Conservation (phyloP, 78 protist species). For the Polysphondylium violaceum region DNA sequence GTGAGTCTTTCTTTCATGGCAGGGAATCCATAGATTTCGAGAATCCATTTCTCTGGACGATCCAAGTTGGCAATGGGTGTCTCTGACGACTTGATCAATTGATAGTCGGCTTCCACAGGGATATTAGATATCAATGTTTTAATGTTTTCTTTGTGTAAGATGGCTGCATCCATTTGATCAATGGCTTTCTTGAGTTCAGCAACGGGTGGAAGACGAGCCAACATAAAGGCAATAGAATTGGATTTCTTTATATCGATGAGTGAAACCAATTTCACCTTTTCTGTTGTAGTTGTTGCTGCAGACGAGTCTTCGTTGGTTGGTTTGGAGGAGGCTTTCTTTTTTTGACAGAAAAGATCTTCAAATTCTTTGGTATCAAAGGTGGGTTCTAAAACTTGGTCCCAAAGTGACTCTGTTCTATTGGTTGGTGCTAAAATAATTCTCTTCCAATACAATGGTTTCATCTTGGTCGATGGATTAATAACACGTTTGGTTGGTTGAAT, state of each 20-base stretch:
- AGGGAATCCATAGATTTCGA: conserved; percentile 51
- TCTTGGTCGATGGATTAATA: conserved; percentile 53
- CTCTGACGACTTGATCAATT: conserved; percentile 28
- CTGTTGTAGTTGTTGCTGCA: not conserved
- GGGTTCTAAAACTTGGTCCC: conserved; percentile 80
- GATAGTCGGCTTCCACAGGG: conserved; percentile 47
- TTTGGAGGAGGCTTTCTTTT: conserved; percentile 19
- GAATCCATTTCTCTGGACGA: conserved; percentile 70
- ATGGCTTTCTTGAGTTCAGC: conserved; percentile 36
- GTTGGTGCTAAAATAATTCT: conserved; percentile 61
- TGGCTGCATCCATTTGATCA: conserved; percentile 12
- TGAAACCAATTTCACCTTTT: conserved; percentile 49
- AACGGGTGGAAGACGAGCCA: conserved; percentile 42
- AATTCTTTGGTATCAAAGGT: conserved; percentile 65
- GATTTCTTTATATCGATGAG: conserved; percentile 67
- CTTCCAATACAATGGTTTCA: conserved; percentile 81
- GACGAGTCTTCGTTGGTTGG: not conserved
- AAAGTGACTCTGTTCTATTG: conserved; percentile 45
- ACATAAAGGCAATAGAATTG: conserved; percentile 72
- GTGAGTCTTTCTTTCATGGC: conserved; percentile 42
- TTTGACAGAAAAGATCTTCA: conserved; percentile 70
- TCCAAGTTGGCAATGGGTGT: conserved; percentile 29
- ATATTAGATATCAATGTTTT: conserved; percentile 40
- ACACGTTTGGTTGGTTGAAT: conserved; percentile 81
- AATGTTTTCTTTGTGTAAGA: conserved; percentile 21